Percentiles rank a stretch among this genome's conserved stretches.
phyloP scores from a whole-genome alignment of 129 eudicot genomes.

The Kitagawia praeruptora region DNA sequence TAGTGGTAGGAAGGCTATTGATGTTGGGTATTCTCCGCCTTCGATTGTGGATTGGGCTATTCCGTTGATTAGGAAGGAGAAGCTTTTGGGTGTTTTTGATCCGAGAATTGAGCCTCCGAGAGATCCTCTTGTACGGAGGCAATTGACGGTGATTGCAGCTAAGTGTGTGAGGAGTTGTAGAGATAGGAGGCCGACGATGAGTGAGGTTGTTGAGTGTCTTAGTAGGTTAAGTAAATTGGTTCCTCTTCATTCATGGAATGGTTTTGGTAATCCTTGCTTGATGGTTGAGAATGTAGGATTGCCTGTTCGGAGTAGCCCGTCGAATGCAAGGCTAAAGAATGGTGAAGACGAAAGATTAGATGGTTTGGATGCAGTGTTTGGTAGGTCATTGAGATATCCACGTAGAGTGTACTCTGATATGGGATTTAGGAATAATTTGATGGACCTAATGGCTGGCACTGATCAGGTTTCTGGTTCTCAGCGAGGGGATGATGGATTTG shows the following conservation, averaged over 20 bases:
- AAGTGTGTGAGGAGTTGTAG: conserved; percentile 81
- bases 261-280: conserved; percentile 66
- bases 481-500: conserved; percentile 16
- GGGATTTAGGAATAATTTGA: conserved; percentile 64
- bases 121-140: conserved; percentile 60
- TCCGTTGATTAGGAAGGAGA: conserved; percentile 74
- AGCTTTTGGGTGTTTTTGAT: conserved; percentile 43
- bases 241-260: conserved; percentile 67
- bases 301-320: conserved; percentile 29
- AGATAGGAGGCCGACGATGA: conserved; percentile 82
- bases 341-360: conserved; percentile 21
- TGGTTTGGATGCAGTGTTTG: conserved; percentile 27
- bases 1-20: conserved; percentile 86
- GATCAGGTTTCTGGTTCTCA: conserved; percentile 21
- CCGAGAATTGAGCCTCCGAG: conserved; percentile 63
- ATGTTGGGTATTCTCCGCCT: conserved; percentile 75
- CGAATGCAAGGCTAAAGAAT: conserved; percentile 20
- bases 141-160: conserved; percentile 64
- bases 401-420: conserved; percentile 80
- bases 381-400: conserved; percentile 33
- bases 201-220: conserved; percentile 58
- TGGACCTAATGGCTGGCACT: conserved; percentile 59
- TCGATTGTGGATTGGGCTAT: conserved; percentile 94
- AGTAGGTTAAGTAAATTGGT: conserved; percentile 48
- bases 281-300: conserved; percentile 72